Conservation (phyloP, 768 basidiomycete genomes). For the Gymnopilus dilepis region DNA sequence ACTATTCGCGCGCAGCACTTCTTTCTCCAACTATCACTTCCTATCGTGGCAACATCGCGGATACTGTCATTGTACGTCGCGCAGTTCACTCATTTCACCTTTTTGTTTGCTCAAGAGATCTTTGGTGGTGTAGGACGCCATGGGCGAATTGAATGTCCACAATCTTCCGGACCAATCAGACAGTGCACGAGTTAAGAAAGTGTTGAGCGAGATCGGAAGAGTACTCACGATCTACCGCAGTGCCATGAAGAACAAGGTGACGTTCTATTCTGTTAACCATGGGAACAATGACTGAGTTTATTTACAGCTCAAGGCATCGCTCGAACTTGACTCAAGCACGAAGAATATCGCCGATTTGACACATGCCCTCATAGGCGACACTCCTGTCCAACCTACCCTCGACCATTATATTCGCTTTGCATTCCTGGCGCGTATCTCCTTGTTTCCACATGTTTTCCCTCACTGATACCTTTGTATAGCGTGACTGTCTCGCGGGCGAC, state of each 20-base stretch:
- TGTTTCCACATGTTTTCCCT: neutral
- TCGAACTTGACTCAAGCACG: neutral
- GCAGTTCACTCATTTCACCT: neutral
- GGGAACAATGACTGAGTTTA: neutral
- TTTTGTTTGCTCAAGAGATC: neutral
- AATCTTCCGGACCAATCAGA: neutral
- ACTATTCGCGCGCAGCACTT: neutral
- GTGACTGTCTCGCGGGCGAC: neutral
- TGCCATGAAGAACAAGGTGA: neutral
- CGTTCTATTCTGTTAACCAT: neutral
- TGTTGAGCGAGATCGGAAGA: neutral
- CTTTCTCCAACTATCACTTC: slow-evolving; percentile 1
- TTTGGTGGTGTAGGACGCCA: neutral
- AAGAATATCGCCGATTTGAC: slow-evolving; percentile 6
- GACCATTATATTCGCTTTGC: slow-evolving; percentile 10
- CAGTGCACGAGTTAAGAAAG: neutral
- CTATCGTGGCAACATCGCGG: neutral
- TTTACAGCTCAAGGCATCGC: neutral
- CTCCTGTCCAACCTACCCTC: neutral
- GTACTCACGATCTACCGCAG: neutral
- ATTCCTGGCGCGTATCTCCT: slow-evolving; percentile 1
- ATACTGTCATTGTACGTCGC: neutral
- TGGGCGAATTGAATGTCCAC: neutral
- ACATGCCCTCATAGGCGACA: neutral
- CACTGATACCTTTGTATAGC: neutral